A percentile compares a stretch with the other conserved stretches of the same genome.
phyloP scores from a whole-genome alignment of 2,329 filamentous ascomycete species.

The Penicillium sp. region DNA sequence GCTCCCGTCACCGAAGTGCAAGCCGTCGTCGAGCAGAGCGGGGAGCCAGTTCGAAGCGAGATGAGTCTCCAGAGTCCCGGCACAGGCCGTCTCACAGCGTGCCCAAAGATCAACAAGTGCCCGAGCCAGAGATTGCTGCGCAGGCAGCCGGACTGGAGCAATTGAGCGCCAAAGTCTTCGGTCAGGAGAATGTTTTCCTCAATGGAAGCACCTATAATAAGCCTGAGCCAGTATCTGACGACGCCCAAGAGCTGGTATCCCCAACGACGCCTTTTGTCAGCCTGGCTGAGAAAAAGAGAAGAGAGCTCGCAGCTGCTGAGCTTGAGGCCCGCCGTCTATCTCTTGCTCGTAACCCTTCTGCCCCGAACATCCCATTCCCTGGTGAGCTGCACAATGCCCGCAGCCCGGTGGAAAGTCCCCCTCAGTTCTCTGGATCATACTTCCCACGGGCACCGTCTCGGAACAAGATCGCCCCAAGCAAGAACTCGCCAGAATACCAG shows the following conservation, averaged over 20 bases:
- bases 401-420: conserved; percentile 47
- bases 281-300: conserved; percentile 67
- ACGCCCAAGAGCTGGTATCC: conserved; percentile 25
- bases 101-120: conserved; percentile 25
- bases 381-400: conserved; percentile 50
- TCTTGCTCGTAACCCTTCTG: conserved; percentile 75
- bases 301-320: conserved; percentile 77
- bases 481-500: conserved; percentile 41
- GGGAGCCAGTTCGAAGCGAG: conserved; percentile 45
- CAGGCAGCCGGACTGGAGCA: conserved; percentile 12
- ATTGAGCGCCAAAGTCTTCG: conserved; percentile 3
- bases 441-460: conserved; percentile 36
- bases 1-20: conserved; percentile 53
- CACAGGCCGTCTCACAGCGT: conserved; percentile 40
- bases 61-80: conserved; percentile 50
- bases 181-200: conserved; percentile 8
- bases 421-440: conserved; percentile 38
- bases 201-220: conserved; percentile 12
- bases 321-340: conserved; percentile 87
- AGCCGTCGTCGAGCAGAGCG: conserved; percentile 50
- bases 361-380: conserved; percentile 77
- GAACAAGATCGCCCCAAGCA: conserved; percentile 36
- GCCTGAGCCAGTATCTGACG: conserved; percentile 18
- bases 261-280: conserved; percentile 26
- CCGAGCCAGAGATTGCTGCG: conserved; percentile 23